phyloP scores from a whole-genome alignment of 345 rosid genomes.

The Schrenkiella parvula region DNA sequence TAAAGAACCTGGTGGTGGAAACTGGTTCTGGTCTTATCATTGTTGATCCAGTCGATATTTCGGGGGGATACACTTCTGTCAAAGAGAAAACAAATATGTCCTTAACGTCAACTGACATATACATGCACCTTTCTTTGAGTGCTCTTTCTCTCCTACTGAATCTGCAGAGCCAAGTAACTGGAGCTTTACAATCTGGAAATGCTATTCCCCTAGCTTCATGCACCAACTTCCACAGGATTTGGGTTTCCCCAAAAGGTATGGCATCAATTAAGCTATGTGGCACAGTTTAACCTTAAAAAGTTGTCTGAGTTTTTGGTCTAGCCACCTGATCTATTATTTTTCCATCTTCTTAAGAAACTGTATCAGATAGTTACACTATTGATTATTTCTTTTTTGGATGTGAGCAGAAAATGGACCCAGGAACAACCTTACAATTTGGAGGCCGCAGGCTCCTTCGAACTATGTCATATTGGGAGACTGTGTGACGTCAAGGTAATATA shows the following conservation, averaged over 20 bases:
- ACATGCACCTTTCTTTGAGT: slow-evolving; percentile 84
- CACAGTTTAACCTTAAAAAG: slow-evolving; percentile 6
- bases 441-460: slow-evolving; percentile 92
- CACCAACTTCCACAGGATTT: slow-evolving; percentile 72
- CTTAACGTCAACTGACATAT: slow-evolving; percentile 74
- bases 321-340: slow-evolving; percentile 1
- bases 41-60: slow-evolving; percentile 85
- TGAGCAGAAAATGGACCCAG: slow-evolving; percentile 66
- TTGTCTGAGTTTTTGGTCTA: neutral
- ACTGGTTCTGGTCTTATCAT: slow-evolving; percentile 96
- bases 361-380: slow-evolving; percentile 1
- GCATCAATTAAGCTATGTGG: slow-evolving; percentile 20
- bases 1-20: slow-evolving; percentile 83
- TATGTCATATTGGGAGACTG: slow-evolving; percentile 97
- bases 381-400: slow-evolving; percentile 1
- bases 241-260: slow-evolving; percentile 90
- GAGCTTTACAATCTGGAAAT: slow-evolving; percentile 88
- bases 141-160: slow-evolving; percentile 78
- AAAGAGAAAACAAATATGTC: slow-evolving; percentile 90
- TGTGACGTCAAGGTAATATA: slow-evolving; percentile 83
- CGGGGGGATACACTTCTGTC: slow-evolving; percentile 87
- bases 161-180: slow-evolving; percentile 74
- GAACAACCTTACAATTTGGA: slow-evolving; percentile 90
- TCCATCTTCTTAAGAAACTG: slow-evolving; percentile 10
- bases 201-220: slow-evolving; percentile 79